A percentile compares a stretch with the other conserved stretches of the same genome.
phyloP scores from a whole-genome alignment of 768 basidiomycete species.

The Gymnopilus dilepis region DNA sequence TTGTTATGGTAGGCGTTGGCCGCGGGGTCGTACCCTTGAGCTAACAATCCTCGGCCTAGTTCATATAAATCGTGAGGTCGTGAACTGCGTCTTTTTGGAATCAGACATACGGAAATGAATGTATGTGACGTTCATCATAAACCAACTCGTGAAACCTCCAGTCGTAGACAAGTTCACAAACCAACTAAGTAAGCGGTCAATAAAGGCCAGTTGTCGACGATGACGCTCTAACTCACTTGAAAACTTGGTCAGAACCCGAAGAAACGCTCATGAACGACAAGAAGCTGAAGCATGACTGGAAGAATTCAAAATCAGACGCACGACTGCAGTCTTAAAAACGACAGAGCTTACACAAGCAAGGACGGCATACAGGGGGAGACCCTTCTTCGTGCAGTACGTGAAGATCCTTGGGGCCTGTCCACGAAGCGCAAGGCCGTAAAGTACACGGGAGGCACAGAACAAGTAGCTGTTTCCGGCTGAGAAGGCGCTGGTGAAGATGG shows the following conservation, averaged over 20 bases:
- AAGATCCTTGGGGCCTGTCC: constrained; percentile 54
- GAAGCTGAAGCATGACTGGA: constrained; percentile 47
- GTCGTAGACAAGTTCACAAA: constrained; percentile 72
- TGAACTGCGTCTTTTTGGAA: too few species aligned
- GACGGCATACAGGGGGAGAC: constrained; percentile 51
- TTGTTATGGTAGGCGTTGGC: constrained; percentile 65
- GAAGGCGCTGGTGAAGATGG: constrained; percentile 73
- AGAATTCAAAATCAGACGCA: background rate
- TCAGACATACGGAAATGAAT: constrained; percentile 64
- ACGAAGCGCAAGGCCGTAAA: constrained; percentile 57
- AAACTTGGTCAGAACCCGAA: constrained; percentile 58
- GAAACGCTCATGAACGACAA: constrained; percentile 72
- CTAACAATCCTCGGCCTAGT: constrained; percentile 63
- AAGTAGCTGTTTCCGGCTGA: constrained; percentile 73
- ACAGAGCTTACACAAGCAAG: constrained; percentile 35
- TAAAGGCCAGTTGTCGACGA: background rate
- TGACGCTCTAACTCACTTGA: constrained; percentile 46
- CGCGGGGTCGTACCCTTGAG: constrained; percentile 66
- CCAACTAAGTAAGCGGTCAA: constrained; percentile 48
- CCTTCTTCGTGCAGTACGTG: constrained; percentile 50
- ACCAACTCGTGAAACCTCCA: constrained; percentile 73
- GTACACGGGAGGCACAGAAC: constrained; percentile 57
- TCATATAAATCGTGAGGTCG: background rate
- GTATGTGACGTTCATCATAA: constrained; percentile 73
- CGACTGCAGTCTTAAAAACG: background rate